Evolutionary conservation across 306 rosid species (phyloP).

Genomic region (Vigna reflexopilosa): DNA sequence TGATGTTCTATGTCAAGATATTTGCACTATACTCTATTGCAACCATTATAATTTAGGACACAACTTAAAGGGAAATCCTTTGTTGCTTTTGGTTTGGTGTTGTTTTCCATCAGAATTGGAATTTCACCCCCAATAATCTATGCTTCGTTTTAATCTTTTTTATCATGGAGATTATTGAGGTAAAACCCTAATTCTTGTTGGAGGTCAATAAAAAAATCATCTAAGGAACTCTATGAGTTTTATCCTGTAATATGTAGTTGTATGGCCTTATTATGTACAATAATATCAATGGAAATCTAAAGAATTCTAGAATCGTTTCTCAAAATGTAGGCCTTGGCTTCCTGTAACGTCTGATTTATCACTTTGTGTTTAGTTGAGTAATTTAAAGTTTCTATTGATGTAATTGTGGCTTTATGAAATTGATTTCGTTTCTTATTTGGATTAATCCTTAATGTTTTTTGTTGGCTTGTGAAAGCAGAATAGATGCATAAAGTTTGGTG

Average conservation of each 20-base stretch:
- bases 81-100: background rate
- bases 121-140: background rate
- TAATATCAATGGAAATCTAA: conserved; percentile 10
- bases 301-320: background rate
- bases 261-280: conserved; percentile 11
- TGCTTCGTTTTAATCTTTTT: background rate
- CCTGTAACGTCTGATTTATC: background rate
- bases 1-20: background rate
- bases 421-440: conserved; percentile 23
- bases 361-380: conserved; percentile 15
- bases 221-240: background rate
- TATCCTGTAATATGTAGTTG: background rate
- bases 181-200: background rate
- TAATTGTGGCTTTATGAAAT: conserved; percentile 25
- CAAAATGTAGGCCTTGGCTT: background rate
- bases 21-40: conserved; percentile 15
- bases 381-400: conserved; percentile 20
- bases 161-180: background rate
- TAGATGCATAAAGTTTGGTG: conserved; percentile 17
- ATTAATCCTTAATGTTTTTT: conserved; percentile 4
- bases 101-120: background rate
- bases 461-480: conserved; percentile 33
- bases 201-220: background rate
- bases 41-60: conserved; percentile 2
- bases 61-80: background rate